Percentiles rank a stretch among this genome's conserved stretches.
phyloP scores from a whole-genome alignment of 2,329 filamentous ascomycete species.

The Trichoderma hamatum region DNA sequence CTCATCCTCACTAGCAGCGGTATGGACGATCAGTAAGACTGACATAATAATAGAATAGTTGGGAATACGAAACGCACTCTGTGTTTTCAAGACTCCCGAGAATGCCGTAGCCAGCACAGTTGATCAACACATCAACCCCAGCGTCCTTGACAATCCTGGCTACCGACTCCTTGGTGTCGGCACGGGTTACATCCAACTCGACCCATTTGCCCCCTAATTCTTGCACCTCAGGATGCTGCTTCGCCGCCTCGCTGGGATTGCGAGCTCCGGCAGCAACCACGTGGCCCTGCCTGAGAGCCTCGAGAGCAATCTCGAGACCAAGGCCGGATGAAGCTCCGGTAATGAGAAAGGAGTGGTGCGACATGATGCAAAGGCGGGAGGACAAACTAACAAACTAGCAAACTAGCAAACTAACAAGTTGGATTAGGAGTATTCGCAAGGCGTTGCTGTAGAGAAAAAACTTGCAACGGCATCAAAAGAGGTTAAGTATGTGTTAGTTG shows the following conservation, averaged over 20 bases:
- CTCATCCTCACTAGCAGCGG: not conserved
- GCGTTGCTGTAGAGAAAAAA: not conserved
- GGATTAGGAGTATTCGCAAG: not conserved
- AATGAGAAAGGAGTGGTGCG: slow-evolving; percentile 41
- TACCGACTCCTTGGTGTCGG: not conserved
- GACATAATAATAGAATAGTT: not conserved
- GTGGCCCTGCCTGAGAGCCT: slow-evolving; percentile 51
- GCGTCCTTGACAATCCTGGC: not conserved
- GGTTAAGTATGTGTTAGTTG: not conserved
- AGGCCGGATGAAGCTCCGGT: slow-evolving; percentile 56
- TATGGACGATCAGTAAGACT: not conserved
- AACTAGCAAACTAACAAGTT: not conserved
- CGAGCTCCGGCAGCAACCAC: slow-evolving; percentile 55
- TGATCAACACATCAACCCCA: not conserved
- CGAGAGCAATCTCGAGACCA: slow-evolving; percentile 48
- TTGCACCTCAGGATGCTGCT: not conserved
- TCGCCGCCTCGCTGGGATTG: slow-evolving; percentile 32
- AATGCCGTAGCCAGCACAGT: not conserved
- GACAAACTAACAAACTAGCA: too few relatives aligned
- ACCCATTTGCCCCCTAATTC: not conserved
- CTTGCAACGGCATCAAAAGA: not conserved
- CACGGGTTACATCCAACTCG: not conserved
- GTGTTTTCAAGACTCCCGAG: not conserved
- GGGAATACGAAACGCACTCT: not conserved
- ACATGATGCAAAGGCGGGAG: not conserved